Percentiles rank a stretch among this genome's conserved stretches.
These are phyloP conservation scores for Lactarius hatsudake DNA, from an alignment of 768 basidiomycete genomes.

Conservation along the genomic window DNA sequence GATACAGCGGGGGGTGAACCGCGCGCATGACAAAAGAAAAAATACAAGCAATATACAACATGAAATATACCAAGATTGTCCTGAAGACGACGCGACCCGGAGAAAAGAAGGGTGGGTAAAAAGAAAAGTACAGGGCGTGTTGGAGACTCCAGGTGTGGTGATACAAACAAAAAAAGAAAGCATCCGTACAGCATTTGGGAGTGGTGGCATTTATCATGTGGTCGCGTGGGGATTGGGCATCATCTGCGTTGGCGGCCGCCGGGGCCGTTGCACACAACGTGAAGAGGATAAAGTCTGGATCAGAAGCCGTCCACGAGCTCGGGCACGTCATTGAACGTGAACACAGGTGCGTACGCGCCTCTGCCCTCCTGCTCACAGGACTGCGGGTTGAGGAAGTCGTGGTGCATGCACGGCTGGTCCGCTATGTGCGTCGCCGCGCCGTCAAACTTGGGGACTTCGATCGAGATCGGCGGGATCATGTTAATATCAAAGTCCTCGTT, in stretches of 20 bases:
- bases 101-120: constrained; percentile 9
- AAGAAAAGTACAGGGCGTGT: constrained; percentile 19
- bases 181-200: constrained; percentile 19
- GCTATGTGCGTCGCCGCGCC: constrained; percentile 6
- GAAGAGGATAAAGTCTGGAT: neutral
- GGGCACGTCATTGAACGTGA: constrained; percentile 24
- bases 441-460: constrained; percentile 51
- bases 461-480: constrained; percentile 62
- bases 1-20: constrained; percentile 27
- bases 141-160: constrained; percentile 19
- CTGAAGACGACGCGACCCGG: constrained; percentile 20
- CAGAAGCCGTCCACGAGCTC: constrained; percentile 23
- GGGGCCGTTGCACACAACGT: constrained; percentile 12
- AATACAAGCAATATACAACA: constrained; percentile 27
- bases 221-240: constrained; percentile 9
- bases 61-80: constrained; percentile 21
- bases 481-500: constrained; percentile 66
- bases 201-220: constrained; percentile 8
- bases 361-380: constrained; percentile 14
- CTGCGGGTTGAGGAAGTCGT: constrained; percentile 10
- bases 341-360: constrained; percentile 21
- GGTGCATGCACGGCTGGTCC: constrained; percentile 14
- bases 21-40: constrained; percentile 23
- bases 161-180: constrained; percentile 14
- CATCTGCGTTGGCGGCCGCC: constrained; percentile 17